Evolutionary conservation across 257 asterid genomes (phyloP).

Genomic region (Solanum okadae): DNA sequence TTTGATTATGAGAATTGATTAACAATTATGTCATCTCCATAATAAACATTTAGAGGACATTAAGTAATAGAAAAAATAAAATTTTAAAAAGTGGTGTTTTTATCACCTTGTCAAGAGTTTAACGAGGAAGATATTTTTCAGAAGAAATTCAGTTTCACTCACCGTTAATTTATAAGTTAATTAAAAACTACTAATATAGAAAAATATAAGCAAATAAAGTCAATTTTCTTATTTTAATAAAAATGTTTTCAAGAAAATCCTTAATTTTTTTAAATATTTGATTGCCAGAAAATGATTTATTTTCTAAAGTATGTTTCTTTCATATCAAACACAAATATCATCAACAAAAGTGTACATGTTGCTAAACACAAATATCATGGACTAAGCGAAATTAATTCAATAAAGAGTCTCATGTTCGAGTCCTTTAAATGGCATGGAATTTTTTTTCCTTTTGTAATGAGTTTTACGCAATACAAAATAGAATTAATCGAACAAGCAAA

Average conservation of each 20-base stretch:
- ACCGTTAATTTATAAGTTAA: not conserved
- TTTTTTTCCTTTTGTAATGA: not conserved
- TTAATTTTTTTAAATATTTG: not conserved
- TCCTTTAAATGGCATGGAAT: not conserved
- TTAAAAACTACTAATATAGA: not conserved
- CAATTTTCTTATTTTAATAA: not conserved
- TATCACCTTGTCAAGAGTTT: not conserved
- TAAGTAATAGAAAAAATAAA: not conserved
- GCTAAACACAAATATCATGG: not conserved
- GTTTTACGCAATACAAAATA: accelerated
- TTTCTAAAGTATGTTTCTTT: not conserved
- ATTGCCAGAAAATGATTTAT: not conserved
- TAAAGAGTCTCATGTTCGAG: not conserved
- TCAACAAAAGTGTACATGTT: not conserved
- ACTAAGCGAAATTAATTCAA: not conserved
- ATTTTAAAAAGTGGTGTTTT: not conserved
- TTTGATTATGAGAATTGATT: not conserved
- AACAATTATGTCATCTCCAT: not conserved
- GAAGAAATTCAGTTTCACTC: not conserved
- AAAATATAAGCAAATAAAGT: not conserved
- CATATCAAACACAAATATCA: not conserved
- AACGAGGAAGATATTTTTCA: not conserved
- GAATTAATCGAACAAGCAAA: not conserved
- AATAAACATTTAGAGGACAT: not conserved
- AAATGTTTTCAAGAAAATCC: not conserved